A percentile compares a stretch with the other conserved stretches of the same genome.
phyloP scores from a whole-genome alignment of 345 rosid species.

The Citrus australasica region DNA sequence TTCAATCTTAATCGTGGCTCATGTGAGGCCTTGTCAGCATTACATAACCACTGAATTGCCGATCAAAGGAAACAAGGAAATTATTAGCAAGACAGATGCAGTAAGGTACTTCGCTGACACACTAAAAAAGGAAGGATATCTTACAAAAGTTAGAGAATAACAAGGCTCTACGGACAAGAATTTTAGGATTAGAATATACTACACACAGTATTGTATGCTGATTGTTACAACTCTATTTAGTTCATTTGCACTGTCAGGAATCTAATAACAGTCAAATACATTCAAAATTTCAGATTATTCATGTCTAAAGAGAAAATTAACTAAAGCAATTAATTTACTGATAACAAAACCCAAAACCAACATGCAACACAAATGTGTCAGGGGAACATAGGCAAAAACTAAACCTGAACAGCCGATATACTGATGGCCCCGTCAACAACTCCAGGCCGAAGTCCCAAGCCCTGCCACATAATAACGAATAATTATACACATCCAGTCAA shows the following conservation, averaged over 20 bases:
- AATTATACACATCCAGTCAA: neutral
- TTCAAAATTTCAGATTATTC: neutral
- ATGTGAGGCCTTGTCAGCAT: conserved; percentile 94
- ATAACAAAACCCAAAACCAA: neutral
- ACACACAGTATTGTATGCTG: no score
- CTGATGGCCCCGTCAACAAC: conserved; percentile 93
- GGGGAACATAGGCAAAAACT: neutral
- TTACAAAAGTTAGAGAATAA: neutral
- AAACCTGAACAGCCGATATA: conserved; percentile 92
- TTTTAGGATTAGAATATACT: neutral
- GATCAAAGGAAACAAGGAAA: neutral
- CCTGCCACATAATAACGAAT: conserved; percentile 41
- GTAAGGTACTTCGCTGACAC: neutral
- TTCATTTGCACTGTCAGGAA: neutral
- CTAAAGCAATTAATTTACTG: neutral
- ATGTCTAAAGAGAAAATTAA: no score
- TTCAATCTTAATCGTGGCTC: conserved; percentile 83
- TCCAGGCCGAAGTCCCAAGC: conserved; percentile 82
- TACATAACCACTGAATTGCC: conserved; percentile 81
- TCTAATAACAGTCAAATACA: neutral
- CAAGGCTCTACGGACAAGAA: neutral
- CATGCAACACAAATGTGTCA: neutral
- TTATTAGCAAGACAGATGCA: neutral
- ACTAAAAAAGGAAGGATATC: neutral
- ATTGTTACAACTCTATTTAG: neutral